Percentiles rank a stretch among this genome's conserved stretches.
Evolutionary conservation across 2,329 filamentous ascomycete genomes (phyloP).

Genomic region (Fusarium sulawesiense): DNA sequence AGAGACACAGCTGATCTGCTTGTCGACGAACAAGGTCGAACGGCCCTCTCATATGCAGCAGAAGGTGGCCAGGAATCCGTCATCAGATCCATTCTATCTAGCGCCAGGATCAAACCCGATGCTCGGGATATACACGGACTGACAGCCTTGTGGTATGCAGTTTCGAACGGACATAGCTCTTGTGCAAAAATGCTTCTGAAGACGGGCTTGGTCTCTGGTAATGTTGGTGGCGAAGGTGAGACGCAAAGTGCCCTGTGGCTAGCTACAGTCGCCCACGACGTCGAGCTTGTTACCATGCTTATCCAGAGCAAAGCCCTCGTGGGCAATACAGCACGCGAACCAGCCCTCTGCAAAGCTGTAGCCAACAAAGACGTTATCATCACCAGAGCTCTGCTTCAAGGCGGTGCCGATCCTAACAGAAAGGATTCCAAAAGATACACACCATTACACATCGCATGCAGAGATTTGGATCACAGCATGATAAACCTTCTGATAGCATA

Average conservation of each 20-base stretch:
- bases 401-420: neutral
- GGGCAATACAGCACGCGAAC: too few relatives aligned
- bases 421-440: neutral
- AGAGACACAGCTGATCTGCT: neutral
- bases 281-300: neutral
- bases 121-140: neutral
- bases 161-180: rapidly evolving
- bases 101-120: neutral
- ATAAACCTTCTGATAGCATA: neutral
- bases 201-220: neutral
- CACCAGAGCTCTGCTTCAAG: rapidly evolving
- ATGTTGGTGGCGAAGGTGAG: rapidly evolving
- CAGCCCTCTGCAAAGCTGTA: neutral
- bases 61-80: neutral
- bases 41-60: slow-evolving; percentile 8
- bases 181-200: neutral
- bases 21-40: neutral
- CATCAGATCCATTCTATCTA: neutral
- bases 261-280: neutral
- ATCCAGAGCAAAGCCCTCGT: neutral
- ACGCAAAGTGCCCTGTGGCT: neutral
- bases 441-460: neutral
- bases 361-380: rapidly evolving
- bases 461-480: neutral
- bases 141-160: neutral